Evolutionary conservation across 2,329 filamentous ascomycete species (phyloP).

Genomic region (Talaromyces verruculosus): DNA sequence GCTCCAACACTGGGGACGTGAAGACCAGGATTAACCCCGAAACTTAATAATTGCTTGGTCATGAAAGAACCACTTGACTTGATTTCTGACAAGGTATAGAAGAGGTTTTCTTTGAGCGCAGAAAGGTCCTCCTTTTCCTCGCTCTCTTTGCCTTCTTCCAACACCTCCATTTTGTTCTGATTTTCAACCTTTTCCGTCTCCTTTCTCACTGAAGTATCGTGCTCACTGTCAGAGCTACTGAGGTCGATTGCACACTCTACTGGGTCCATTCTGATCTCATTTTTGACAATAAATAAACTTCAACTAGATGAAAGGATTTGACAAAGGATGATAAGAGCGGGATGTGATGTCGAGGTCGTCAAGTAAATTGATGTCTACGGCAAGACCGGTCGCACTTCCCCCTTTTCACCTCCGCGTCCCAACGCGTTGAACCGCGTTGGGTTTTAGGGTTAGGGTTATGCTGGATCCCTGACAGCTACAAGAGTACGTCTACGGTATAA

Average conservation of each 20-base stretch:
- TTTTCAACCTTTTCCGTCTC: background rate
- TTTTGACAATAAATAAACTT: too few relatives aligned
- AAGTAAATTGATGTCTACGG: background rate
- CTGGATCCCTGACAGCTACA: background rate
- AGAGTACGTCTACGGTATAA: background rate
- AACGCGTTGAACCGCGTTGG: background rate
- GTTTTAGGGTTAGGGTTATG: background rate
- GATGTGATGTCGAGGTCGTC: background rate
- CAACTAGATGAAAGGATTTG: background rate
- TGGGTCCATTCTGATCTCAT: background rate
- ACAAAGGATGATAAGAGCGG: background rate
- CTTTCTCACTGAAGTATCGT: background rate
- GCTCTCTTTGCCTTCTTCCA: background rate
- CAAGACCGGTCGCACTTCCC: background rate
- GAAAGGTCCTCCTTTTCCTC: background rate
- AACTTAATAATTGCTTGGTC: background rate
- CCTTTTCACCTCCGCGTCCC: background rate
- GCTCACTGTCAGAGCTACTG: background rate
- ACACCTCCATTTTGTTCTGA: background rate
- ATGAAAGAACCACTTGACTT: background rate
- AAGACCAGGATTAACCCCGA: slow-evolving; percentile 15
- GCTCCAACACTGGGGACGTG: slow-evolving; percentile 9
- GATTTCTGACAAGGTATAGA: background rate
- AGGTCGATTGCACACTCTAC: background rate
- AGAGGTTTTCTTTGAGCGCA: background rate